Base-by-base conservation (phyloP, 371 early-diverging fungal genomes). In the Zychaea mexicana region DNA sequence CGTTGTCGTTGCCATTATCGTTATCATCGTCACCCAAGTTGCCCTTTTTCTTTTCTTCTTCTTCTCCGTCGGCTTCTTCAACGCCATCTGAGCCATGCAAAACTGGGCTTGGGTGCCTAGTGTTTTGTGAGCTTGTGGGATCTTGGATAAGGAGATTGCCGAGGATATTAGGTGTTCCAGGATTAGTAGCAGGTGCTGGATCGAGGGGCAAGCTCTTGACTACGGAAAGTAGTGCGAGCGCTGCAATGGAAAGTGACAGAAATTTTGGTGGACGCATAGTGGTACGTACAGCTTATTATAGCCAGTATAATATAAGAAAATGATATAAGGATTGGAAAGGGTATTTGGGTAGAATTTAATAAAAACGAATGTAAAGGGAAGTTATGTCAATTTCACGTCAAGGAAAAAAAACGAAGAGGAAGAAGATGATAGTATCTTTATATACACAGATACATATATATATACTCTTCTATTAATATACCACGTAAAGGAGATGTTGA, bases 231-330 rank as follows among this genome's bases (percentile, higher is more conserved):
- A 58, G 30, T 17, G 59, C 59, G 9, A 58, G 28, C 3, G 45
- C 59, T 30, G 45, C 59, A 12, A 58, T 9, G 15, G 59, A 58
- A 30, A 58, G 59, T 28, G 59, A 27, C 2, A 58, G 15, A 58
- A 58, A 27, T 3, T 38, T 27, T 26, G 42, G 39, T n/a, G 59
- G 19, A 27, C 59, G 59, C 59, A 58, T 58, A 42, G 42, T 42
- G n/a, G n/a, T 7, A 15, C 17, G 13, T 12, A 42, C 33, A 42
- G 4, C 1, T 36, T 42, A 42, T 42, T 38, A 45, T 24, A 45
- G 17, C 7, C n/a, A 58, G 9, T 27, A 45, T n/a, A 57, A 12
- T 27, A 10, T 9, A 2, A 10, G 19, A 55, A 26, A 52, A 0
- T 52, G 13, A 27, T 27, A 24, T n/a, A 21, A 56, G 32, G 56